Percentiles rank a stretch among this genome's conserved stretches.
Conservation (phyloP, 139 green algal species). For the Zygnema circumcarinatum region DNA sequence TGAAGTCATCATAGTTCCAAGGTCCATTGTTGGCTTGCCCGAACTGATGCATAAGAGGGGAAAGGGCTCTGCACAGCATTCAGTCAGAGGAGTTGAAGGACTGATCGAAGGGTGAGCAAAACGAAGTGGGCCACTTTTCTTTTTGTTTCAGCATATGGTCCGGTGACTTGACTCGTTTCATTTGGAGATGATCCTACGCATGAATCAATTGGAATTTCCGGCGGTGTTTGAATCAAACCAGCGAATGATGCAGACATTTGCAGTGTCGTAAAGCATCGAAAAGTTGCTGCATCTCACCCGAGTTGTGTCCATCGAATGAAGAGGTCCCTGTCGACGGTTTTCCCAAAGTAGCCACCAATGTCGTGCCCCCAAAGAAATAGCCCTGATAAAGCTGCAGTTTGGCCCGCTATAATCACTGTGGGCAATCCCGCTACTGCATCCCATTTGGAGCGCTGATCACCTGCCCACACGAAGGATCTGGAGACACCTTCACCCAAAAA, state of each 20-base stretch:
- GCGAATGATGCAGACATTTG: neutral
- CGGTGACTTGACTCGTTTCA: no score
- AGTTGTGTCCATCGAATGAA: constrained; percentile 49
- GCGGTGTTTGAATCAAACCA: no score
- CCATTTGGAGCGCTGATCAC: constrained; percentile 13
- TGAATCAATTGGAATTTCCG: no score
- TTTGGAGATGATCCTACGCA: no score
- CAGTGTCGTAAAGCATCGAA: neutral
- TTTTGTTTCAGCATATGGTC: no score
- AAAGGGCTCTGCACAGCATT: constrained; percentile 14
- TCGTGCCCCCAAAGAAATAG: constrained; percentile 45
- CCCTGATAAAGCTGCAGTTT: constrained; percentile 33
- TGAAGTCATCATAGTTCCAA: constrained; percentile 33
- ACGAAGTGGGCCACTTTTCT: neutral
- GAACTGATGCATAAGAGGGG: constrained; percentile 55
- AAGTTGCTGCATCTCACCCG: constrained; percentile 14
- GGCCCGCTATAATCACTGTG: constrained; percentile 37
- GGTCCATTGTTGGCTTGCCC: constrained; percentile 42
- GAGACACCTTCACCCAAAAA: neutral
- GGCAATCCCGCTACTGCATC: constrained; percentile 15
- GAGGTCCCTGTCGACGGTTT: constrained; percentile 33
- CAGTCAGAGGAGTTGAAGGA: neutral
- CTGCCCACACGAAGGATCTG: constrained; percentile 52
- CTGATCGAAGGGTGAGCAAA: neutral
- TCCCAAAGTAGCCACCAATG: constrained; percentile 27